These are phyloP conservation scores for Paramecium tetraurelia DNA, from an alignment of 73 alveolate genomes.

Conservation along the genomic window DNA sequence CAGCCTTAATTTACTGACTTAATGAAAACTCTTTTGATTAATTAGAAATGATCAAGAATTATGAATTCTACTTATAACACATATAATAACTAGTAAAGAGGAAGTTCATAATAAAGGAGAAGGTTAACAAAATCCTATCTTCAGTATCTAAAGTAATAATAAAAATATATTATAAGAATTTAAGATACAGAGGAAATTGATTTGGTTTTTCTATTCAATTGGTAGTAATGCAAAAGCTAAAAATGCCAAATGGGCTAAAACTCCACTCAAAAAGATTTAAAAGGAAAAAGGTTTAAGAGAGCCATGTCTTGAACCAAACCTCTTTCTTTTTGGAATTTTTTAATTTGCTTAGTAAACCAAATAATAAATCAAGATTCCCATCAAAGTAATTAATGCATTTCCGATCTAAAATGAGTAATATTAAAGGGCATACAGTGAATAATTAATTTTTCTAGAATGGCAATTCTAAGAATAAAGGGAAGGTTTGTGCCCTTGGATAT, in stretches of 20 bases:
- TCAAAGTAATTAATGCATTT: neutral
- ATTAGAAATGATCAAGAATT: neutral
- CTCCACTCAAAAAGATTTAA: neutral
- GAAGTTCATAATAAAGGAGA: conserved; percentile 31
- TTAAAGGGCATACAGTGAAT: neutral
- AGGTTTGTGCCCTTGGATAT: conserved; percentile 37
- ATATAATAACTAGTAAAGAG: neutral
- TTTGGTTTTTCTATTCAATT: neutral
- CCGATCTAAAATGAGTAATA: neutral
- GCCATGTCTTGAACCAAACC: neutral
- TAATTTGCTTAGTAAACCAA: conserved; percentile 11
- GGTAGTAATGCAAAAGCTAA: conserved; percentile 15
- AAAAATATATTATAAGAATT: neutral
- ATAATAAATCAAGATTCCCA: conserved; percentile 4
- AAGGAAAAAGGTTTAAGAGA: neutral
- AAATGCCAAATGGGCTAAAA: neutral
- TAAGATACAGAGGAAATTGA: neutral
- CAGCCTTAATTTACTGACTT: neutral
- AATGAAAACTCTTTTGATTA: neutral
- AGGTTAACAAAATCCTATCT: conserved; percentile 26
- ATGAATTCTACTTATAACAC: neutral
- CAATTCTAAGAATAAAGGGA: neutral
- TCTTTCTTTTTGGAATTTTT: neutral
- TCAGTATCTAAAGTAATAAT: conserved; percentile 17
- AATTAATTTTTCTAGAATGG: conserved; percentile 25